Evolutionary conservation across 1,284 basidiomycete species (phyloP), one percentile per base, ranked within the genome.

Genomic region (Tilletia setariae): DNA sequence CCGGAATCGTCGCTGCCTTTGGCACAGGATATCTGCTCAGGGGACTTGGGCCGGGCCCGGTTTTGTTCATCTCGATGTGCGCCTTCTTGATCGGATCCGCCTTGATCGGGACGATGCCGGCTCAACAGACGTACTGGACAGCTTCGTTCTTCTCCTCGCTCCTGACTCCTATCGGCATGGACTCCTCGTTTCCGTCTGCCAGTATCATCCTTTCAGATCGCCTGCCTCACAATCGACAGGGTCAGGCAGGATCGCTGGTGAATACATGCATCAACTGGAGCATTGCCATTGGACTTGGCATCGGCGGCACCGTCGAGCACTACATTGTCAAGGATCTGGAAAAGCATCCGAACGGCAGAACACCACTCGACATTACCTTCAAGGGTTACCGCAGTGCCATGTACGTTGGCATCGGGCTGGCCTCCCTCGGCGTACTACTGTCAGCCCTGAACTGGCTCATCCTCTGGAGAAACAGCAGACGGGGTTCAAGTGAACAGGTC

Each of bases 261-360:
- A 77, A 76, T 42, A 79, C 75, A 21, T 65, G 78, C 16, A 73
- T 79, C 30, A 75, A 77, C 59, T 79, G 76, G 64, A 67, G 69
- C 21, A 70, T 76, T n/a, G 73, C 77, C 0, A 51, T 79, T 7
- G 77, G 76, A 4, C 51, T 79, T 3, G 75, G 78, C 4, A 71
- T 79, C 40, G 76, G 74, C 1, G 78, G 76, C 2, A 72, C 73
- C 6, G 72, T 79, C 0, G 73, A 78, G 67, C 51, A 28, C n/a
- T 53, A 53, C 51, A 53, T 53, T 64, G 23, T n/a, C 28, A 30
- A 25, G 59, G 43, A 21, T 56, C 61, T 44, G 66, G 64, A 40
- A 42, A 49, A 21, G 25, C 35, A 23, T 21, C 35, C 51, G n/a
- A 25, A 53, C 2, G 51, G 21, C 0, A 21, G 21, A 1, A 3